Conservation (phyloP, 805 yeast species). For the Kuraishia capsulata region DNA sequence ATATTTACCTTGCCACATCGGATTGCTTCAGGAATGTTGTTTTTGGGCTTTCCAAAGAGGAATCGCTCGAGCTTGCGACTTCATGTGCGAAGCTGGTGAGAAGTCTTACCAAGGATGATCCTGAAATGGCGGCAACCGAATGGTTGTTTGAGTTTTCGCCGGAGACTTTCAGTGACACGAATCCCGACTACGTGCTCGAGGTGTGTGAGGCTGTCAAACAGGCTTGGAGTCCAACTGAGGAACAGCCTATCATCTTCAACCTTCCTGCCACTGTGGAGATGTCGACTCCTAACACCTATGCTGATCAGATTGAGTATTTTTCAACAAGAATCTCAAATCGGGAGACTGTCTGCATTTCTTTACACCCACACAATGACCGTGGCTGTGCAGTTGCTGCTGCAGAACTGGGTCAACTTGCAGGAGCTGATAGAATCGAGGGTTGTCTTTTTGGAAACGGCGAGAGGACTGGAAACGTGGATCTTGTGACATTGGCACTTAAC, state of each 20-base stretch:
- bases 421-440: slow-evolving; percentile 81
- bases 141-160: slow-evolving; percentile 76
- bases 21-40: slow-evolving; percentile 71
- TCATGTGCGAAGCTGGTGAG: slow-evolving; percentile 62
- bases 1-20: slow-evolving; percentile 68
- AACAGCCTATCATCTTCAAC: slow-evolving; percentile 67
- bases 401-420: slow-evolving; percentile 70
- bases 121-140: slow-evolving; percentile 47
- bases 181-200: slow-evolving; percentile 63
- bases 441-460: slow-evolving; percentile 80
- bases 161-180: slow-evolving; percentile 70
- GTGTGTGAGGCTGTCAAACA: slow-evolving; percentile 73
- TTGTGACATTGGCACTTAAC: slow-evolving; percentile 67
- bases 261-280: slow-evolving; percentile 79
- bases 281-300: slow-evolving; percentile 66
- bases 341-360: slow-evolving; percentile 60
- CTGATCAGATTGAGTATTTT: slow-evolving; percentile 75
- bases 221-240: slow-evolving; percentile 74
- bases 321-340: slow-evolving; percentile 59
- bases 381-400: slow-evolving; percentile 83
- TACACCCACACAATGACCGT: slow-evolving; percentile 73
- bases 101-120: slow-evolving; percentile 69
- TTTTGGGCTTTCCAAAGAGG: slow-evolving; percentile 61
- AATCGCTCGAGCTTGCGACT: slow-evolving; percentile 59
- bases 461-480: slow-evolving; percentile 78